Conservation (phyloP, 1,284 basidiomycete species). For the Ustilago trichophora region DNA sequence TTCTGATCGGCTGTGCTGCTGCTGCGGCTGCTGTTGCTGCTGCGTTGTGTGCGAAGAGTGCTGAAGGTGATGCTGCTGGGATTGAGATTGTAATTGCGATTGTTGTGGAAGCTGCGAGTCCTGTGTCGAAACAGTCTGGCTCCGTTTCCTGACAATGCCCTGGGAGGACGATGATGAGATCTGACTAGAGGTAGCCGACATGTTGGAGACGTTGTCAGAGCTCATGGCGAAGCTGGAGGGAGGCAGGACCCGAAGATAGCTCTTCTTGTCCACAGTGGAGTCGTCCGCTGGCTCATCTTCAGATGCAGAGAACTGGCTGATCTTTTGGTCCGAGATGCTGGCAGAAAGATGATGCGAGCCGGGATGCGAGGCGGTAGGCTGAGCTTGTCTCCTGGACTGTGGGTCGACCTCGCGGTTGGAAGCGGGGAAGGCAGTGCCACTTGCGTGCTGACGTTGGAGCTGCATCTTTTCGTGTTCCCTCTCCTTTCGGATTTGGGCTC, state of each 20-base stretch:
- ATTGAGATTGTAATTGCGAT: slow-evolving; percentile 6
- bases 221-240: slow-evolving; percentile 25
- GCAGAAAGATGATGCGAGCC: slow-evolving; percentile 1
- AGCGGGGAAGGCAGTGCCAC: background rate
- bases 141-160: slow-evolving; percentile 22
- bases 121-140: slow-evolving; percentile 19
- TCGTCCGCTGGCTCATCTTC: slow-evolving; percentile 11
- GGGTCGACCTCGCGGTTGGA: slow-evolving; percentile 5
- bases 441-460: slow-evolving; percentile 1
- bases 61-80: slow-evolving; percentile 22
- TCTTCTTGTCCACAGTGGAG: slow-evolving; percentile 9
- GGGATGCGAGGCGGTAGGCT: slow-evolving; percentile 5
- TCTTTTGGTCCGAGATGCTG: slow-evolving; percentile 41
- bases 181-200: slow-evolving; percentile 31
- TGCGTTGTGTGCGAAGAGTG: slow-evolving; percentile 5
- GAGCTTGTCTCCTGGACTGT: slow-evolving; percentile 2
- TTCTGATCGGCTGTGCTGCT: slow-evolving; percentile 16
- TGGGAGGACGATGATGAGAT: slow-evolving; percentile 32
- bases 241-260: slow-evolving; percentile 24
- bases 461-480: slow-evolving; percentile 31
- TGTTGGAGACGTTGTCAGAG: slow-evolving; percentile 31
- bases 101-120: slow-evolving; percentile 8
- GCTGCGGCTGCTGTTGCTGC: slow-evolving; percentile 20
- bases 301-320: slow-evolving; percentile 11
- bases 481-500: slow-evolving; percentile 47